These are phyloP conservation scores for Fusarium nisikadoi DNA, from an alignment of 2,329 filamentous ascomycete genomes.

Conservation along the genomic window DNA sequence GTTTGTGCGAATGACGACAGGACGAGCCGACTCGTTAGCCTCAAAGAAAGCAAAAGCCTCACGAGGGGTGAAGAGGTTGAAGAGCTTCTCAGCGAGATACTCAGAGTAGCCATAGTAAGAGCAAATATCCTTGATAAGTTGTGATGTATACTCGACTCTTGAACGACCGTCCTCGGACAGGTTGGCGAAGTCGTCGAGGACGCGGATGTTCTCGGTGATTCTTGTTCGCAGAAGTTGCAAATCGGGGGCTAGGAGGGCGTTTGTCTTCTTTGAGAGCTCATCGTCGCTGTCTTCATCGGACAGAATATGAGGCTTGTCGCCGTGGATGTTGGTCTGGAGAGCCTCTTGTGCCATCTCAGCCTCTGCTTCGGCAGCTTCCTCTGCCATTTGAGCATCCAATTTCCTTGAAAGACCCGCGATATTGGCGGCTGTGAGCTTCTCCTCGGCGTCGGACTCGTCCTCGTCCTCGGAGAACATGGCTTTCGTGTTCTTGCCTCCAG, in stretches of 20 bases:
- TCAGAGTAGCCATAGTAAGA: constrained; percentile 96
- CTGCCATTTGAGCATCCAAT: constrained; percentile 79
- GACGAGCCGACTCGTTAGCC: constrained; percentile 93
- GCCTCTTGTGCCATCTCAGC: constrained; percentile 87
- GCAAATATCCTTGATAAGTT: constrained; percentile 91
- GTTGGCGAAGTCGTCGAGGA: constrained; percentile 88
- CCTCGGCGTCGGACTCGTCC: constrained; percentile 86
- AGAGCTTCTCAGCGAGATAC: constrained; percentile 95
- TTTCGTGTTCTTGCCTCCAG: constrained; percentile 57
- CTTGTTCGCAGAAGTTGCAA: constrained; percentile 87
- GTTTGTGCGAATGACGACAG: constrained; percentile 96
- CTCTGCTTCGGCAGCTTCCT: constrained; percentile 84
- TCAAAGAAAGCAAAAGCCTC: constrained; percentile 99
- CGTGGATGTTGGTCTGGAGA: constrained; percentile 92
- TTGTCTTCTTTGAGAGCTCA: constrained; percentile 66
- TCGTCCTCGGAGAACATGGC: constrained; percentile 96
- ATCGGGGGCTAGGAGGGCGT: constrained; percentile 81
- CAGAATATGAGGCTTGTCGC: constrained; percentile 75
- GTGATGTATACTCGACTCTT: constrained; percentile 85
- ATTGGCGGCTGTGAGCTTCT: constrained; percentile 93
- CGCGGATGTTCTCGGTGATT: constrained; percentile 92
- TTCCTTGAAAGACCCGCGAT: constrained; percentile 91
- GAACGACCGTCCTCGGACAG: constrained; percentile 83
- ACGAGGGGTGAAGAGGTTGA: constrained; percentile 88
- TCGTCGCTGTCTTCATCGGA: constrained; percentile 72